Conservation (phyloP, 78 protist genomes). For the Dictyostelium brefeldianum region DNA sequence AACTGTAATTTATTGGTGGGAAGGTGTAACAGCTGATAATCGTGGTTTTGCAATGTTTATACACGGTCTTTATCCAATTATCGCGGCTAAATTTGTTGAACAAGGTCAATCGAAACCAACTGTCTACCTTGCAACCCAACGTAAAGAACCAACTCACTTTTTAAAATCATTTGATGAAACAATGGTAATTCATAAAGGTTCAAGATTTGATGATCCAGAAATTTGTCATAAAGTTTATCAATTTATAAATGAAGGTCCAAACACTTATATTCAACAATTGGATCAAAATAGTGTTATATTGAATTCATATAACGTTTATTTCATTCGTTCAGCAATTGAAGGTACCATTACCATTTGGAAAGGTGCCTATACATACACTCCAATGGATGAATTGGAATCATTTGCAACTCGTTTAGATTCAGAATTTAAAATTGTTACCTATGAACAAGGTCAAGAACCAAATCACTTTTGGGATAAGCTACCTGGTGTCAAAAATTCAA, state of each 20-base stretch:
- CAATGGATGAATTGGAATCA: conserved; percentile 36
- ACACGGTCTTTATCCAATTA: conserved; percentile 63
- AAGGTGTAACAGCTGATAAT: conserved; percentile 50
- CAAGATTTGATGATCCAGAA: conserved; percentile 54
- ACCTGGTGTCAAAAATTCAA: conserved; percentile 30
- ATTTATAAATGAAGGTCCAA: not conserved
- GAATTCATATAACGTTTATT: conserved; percentile 20
- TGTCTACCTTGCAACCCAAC: not conserved
- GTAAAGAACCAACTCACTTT: conserved; percentile 57
- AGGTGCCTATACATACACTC: not conserved
- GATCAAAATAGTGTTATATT: conserved; percentile 19
- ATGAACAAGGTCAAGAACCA: conserved; percentile 2
- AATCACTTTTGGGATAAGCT: conserved; percentile 29
- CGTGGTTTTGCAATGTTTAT: conserved; percentile 42
- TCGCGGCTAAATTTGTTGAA: conserved; percentile 46
- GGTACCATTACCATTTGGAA: conserved; percentile 37
- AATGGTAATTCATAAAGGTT: conserved; percentile 58
- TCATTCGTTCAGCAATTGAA: not conserved
- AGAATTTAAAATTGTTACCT: not conserved
- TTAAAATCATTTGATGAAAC: conserved; percentile 1
- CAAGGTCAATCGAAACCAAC: conserved; percentile 48
- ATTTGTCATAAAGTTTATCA: conserved; percentile 39
- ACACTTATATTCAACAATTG: conserved; percentile 48
- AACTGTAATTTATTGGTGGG: conserved; percentile 71
- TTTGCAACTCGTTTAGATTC: conserved; percentile 42